Evolutionary conservation across 2,329 filamentous ascomycete species (phyloP).

Genomic region (Talaromyces sp.): DNA sequence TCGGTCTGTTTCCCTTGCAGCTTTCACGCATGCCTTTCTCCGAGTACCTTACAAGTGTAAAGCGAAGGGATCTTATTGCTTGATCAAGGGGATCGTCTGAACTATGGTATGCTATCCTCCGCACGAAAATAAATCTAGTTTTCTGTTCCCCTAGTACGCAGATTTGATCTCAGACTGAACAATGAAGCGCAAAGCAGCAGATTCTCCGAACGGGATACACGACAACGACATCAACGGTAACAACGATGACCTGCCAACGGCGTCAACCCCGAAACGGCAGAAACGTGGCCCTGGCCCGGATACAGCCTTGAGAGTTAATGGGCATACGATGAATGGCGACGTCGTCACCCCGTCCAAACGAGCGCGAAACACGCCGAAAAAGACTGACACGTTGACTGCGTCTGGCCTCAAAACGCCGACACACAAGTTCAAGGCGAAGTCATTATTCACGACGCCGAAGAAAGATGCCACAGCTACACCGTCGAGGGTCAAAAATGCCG

Average conservation of each 20-base stretch:
- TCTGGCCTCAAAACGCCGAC: slow-evolving; percentile 38
- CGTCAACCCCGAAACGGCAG: slow-evolving; percentile 40
- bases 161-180: slow-evolving; percentile 17
- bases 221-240: slow-evolving; percentile 31
- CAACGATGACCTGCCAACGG: slow-evolving; percentile 30
- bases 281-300: slow-evolving; percentile 23
- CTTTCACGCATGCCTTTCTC: slow-evolving; percentile 5
- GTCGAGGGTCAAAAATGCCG: slow-evolving; percentile 64
- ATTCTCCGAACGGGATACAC: slow-evolving; percentile 26
- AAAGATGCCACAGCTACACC: slow-evolving; percentile 50
- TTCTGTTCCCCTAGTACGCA: neutral
- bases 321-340: slow-evolving; percentile 30
- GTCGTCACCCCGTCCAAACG: slow-evolving; percentile 27
- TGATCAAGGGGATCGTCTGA: slow-evolving; percentile 7
- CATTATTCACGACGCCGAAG: slow-evolving; percentile 41
- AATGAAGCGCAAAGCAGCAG: slow-evolving; percentile 44
- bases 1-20: slow-evolving; percentile 16
- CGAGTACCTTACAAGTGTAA: neutral
- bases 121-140: neutral
- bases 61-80: neutral
- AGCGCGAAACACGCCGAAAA: slow-evolving; percentile 33
- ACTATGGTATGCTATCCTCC: slow-evolving; percentile 18
- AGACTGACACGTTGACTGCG: slow-evolving; percentile 30
- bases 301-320: slow-evolving; percentile 2
- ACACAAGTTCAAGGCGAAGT: slow-evolving; percentile 34